Percentiles rank a stretch among this genome's conserved stretches.
These are phyloP conservation scores for Serendipita sp. DNA, from an alignment of 768 basidiomycete genomes.

Conservation along the genomic window DNA sequence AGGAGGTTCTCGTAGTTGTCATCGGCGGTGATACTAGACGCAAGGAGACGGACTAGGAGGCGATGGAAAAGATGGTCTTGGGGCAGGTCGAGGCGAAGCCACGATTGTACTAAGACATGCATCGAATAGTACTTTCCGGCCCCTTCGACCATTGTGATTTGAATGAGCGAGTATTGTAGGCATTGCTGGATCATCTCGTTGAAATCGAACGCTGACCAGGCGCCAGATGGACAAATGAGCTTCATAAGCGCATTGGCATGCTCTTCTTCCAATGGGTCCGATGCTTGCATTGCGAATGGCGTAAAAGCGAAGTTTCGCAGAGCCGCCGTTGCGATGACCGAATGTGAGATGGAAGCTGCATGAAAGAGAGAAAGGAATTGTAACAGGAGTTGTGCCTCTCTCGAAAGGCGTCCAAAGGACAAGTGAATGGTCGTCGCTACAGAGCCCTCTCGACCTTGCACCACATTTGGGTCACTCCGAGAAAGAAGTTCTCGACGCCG, in stretches of 20 bases:
- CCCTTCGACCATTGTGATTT: neutral
- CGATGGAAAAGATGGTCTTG: neutral
- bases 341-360: neutral
- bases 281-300: neutral
- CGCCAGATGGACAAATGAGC: neutral
- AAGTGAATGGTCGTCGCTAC: neutral
- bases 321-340: neutral
- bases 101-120: neutral
- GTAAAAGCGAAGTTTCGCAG: neutral
- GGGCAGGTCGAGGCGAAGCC: neutral
- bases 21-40: neutral
- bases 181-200: neutral
- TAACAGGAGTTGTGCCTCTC: neutral
- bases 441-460: neutral
- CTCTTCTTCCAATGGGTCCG: neutral
- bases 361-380: neutral
- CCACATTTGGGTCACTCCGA: neutral
- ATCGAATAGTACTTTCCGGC: neutral
- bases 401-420: neutral
- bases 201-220: neutral
- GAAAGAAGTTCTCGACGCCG: neutral
- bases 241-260: neutral
- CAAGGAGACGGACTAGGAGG: neutral
- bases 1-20: neutral
- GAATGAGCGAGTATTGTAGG: neutral